Percentiles rank a stretch among this genome's conserved stretches.
phyloP scores from a whole-genome alignment of 371 early-diverging fungal species.

The Blastocladiella emersonii region DNA sequence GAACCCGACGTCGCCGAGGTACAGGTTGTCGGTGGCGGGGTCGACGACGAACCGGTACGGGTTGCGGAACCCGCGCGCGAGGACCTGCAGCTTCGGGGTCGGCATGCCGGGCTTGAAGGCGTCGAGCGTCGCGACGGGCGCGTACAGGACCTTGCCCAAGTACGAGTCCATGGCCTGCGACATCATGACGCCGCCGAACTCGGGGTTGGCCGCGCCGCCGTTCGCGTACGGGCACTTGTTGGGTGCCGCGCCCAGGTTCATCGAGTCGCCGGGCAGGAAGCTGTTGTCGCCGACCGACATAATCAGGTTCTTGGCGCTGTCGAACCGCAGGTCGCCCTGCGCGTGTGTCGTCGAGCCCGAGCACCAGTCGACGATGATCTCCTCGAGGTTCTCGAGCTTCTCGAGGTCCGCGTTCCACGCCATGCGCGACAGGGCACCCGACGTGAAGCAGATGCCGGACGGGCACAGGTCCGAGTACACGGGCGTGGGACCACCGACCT shows the following conservation, averaged over 20 bases:
- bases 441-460: neutral
- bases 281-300: neutral
- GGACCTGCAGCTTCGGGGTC: too few species aligned
- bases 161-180: too few species aligned
- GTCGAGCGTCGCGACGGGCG: too few species aligned
- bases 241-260: neutral
- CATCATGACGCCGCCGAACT: too few species aligned
- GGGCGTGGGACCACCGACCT: too few species aligned
- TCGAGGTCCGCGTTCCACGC: neutral
- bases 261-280: neutral
- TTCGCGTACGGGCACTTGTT: too few species aligned
- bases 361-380: neutral
- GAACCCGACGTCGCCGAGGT: neutral
- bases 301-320: neutral
- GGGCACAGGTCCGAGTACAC: neutral
- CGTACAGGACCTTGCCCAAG: too few species aligned
- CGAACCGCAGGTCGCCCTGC: neutral
- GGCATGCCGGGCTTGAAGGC: too few species aligned
- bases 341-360: neutral
- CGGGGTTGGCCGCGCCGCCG: too few species aligned
- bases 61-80: neutral
- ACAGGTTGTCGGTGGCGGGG: neutral
- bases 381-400: neutral
- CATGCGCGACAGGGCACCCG: neutral
- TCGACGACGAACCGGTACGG: neutral